Evolutionary conservation across 345 rosid genomes (phyloP).

Genomic region (Acer negundo): DNA sequence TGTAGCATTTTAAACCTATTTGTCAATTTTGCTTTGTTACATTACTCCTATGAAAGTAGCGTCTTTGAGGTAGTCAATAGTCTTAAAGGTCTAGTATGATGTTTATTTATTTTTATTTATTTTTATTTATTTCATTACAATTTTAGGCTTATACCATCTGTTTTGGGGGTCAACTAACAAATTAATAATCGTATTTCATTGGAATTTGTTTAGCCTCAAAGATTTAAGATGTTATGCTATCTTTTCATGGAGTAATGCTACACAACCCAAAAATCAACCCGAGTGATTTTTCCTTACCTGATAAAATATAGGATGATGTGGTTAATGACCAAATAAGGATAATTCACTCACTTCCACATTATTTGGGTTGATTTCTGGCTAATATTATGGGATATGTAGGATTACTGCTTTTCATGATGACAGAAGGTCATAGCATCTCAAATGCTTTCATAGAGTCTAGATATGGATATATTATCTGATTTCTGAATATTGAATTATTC

Average conservation of each 20-base stretch:
- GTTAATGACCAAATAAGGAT: no score
- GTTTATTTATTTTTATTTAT: background rate
- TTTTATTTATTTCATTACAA: background rate
- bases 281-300: no score
- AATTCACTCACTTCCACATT: no score
- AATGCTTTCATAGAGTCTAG: background rate
- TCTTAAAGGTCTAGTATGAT: background rate
- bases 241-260: no score
- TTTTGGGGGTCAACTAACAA: background rate
- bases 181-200: background rate
- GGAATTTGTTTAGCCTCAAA: background rate
- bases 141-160: background rate
- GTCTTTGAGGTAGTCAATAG: background rate
- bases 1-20: background rate
- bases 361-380: no score
- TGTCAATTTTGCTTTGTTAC: background rate
- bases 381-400: no score
- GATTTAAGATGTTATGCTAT: background rate
- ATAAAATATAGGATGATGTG: no score
- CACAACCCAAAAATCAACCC: no score
- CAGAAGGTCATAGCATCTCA: background rate
- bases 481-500: background rate
- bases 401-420: no score
- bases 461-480: background rate
- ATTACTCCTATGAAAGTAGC: background rate